phyloP scores from a whole-genome alignment of 148 eudicot species.

The Camellia granthamiana region DNA sequence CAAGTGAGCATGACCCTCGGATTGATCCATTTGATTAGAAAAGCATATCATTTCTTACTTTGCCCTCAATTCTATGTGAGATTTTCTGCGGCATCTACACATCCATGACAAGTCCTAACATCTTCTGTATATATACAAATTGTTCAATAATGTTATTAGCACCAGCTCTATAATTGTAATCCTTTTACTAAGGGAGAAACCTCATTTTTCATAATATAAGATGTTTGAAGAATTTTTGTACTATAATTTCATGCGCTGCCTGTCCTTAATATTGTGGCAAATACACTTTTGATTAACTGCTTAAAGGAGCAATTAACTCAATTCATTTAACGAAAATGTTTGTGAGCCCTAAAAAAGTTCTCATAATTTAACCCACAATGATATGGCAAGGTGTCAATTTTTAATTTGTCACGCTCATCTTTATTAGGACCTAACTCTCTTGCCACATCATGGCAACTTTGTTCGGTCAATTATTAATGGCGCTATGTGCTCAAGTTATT shows the following conservation, averaged over 20 bases:
- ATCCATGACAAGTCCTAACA: background rate
- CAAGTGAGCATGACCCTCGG: constrained; percentile 93
- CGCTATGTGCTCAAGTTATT: too few relatives aligned
- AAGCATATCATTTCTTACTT: background rate
- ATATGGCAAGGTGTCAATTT: too few relatives aligned
- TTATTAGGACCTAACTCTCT: too few relatives aligned
- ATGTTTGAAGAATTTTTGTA: background rate
- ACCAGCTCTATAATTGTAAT: background rate
- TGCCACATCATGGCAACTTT: too few relatives aligned
- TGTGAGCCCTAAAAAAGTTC: too few relatives aligned
- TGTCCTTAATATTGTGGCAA: background rate
- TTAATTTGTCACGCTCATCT: too few relatives aligned
- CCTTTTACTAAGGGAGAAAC: background rate
- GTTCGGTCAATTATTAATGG: too few relatives aligned
- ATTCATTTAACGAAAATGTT: too few relatives aligned
- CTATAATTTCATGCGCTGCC: background rate
- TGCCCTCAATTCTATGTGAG: background rate
- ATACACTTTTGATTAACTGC: too few relatives aligned
- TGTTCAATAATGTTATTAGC: background rate
- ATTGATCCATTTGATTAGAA: constrained; percentile 86
- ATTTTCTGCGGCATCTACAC: background rate
- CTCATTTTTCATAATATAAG: background rate
- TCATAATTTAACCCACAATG: too few relatives aligned
- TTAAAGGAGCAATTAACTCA: too few relatives aligned
- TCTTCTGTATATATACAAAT: background rate